These are phyloP conservation scores for Nicotiana attenuata DNA, from an alignment of 257 asterid species.

Conservation along the genomic window DNA sequence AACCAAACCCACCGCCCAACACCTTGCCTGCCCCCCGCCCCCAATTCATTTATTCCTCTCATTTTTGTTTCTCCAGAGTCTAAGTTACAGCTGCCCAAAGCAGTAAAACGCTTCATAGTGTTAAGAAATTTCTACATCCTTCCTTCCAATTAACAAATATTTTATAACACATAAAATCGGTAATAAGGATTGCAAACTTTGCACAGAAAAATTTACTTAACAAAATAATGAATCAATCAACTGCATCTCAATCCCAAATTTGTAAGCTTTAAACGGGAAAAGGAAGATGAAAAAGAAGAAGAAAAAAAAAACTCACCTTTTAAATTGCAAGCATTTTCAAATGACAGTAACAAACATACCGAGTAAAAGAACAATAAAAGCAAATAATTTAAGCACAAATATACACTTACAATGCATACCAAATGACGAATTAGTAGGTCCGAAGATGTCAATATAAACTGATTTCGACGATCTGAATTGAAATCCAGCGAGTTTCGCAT, in stretches of 20 bases:
- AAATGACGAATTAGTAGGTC: background rate
- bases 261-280: background rate
- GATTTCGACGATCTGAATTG: background rate
- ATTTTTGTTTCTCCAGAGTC: background rate
- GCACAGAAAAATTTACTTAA: background rate
- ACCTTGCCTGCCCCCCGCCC: background rate
- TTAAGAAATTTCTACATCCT: too few relatives aligned
- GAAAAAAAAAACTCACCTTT: background rate
- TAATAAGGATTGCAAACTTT: background rate
- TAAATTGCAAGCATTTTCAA: background rate
- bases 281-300: background rate
- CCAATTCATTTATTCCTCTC: background rate
- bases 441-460: background rate
- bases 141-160: background rate
- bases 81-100: background rate
- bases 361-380: background rate
- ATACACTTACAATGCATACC: background rate
- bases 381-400: background rate
- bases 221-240: background rate
- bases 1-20: background rate
- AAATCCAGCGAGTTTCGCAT: background rate
- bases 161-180: background rate
- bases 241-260: background rate
- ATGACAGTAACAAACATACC: background rate
- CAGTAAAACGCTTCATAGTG: background rate